phyloP scores from a whole-genome alignment of 495 filamentous ascomycete species.

The Ascodesmis nigricans region DNA sequence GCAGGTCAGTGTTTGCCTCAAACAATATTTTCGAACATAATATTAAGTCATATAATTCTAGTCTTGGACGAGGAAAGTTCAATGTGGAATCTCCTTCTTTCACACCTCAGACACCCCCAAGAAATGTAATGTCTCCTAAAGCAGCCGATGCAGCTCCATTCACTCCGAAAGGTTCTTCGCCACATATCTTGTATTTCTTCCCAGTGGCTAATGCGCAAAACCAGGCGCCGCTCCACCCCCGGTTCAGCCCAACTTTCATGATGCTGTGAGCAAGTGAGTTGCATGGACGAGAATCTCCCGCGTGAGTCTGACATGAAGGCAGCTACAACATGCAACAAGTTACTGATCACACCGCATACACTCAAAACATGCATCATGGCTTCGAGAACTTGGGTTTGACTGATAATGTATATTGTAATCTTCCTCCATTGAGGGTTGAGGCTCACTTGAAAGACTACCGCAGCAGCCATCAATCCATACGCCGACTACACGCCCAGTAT shows the following conservation, averaged over 20 bases:
- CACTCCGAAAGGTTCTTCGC: constrained; percentile 33
- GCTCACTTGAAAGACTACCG: constrained; percentile 21
- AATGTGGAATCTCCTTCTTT: constrained; percentile 96
- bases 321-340: no score
- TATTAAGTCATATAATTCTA: constrained; percentile 1
- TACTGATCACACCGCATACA: no score
- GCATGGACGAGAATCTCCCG: no score
- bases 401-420: constrained; percentile 24
- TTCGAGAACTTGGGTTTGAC: constrained; percentile 21
- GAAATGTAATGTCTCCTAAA: constrained; percentile 55
- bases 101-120: constrained; percentile 41
- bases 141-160: constrained; percentile 80
- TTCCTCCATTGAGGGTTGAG: no score
- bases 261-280: constrained; percentile 17
- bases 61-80: constrained; percentile 47
- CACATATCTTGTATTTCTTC: no score
- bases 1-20: constrained; percentile 34
- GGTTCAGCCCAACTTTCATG: constrained; percentile 15
- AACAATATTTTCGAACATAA: constrained; percentile 1
- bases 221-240: constrained; percentile 24
- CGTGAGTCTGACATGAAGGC: no score
- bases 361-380: constrained; percentile 17
- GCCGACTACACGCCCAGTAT: constrained; percentile 2
- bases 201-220: constrained; percentile 15
- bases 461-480: constrained; percentile 16